Percentiles rank a stretch among this genome's conserved stretches.
Evolutionary conservation across 306 rosid genomes (phyloP).

Genomic region (Carpinus viminea): DNA sequence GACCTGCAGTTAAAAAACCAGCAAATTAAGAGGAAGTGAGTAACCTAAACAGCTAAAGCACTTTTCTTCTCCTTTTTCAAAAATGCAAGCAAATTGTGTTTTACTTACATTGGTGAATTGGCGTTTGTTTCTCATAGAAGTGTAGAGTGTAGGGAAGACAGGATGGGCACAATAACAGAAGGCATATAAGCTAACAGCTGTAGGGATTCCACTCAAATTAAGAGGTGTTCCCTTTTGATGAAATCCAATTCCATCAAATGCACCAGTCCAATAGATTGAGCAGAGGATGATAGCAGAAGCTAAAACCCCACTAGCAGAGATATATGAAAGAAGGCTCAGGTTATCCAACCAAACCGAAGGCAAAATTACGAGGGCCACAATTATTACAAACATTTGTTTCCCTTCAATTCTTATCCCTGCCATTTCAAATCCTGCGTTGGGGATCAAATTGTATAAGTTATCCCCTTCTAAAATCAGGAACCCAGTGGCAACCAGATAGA

Average conservation of each 20-base stretch:
- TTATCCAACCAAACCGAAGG: slow-evolving; percentile 81
- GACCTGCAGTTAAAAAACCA: slow-evolving; percentile 47
- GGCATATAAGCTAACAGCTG: slow-evolving; percentile 68
- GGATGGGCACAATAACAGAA: slow-evolving; percentile 93
- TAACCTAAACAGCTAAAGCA: background rate
- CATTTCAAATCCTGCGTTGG: slow-evolving; percentile 31
- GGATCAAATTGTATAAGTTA: slow-evolving; percentile 61
- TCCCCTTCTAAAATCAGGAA: slow-evolving; percentile 85
- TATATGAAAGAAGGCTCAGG: slow-evolving; percentile 66
- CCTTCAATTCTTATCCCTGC: slow-evolving; percentile 49
- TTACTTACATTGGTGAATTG: slow-evolving; percentile 80
- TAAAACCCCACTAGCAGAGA: slow-evolving; percentile 82
- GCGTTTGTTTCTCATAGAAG: slow-evolving; percentile 66
- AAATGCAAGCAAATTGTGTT: background rate
- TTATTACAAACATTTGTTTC: slow-evolving; percentile 46
- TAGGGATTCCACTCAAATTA: slow-evolving; percentile 65
- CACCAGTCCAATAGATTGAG: slow-evolving; percentile 63
- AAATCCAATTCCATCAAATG: slow-evolving; percentile 60
- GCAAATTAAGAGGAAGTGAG: background rate
- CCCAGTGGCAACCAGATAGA: slow-evolving; percentile 71
- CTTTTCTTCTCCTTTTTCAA: background rate
- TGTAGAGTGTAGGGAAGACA: slow-evolving; percentile 78
- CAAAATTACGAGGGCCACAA: slow-evolving; percentile 54
- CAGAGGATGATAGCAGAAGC: slow-evolving; percentile 66
- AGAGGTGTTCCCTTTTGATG: slow-evolving; percentile 46